These are phyloP conservation scores for Biscogniauxia mediterranea DNA, from an alignment of 2,329 filamentous ascomycete species.

Conservation along the genomic window DNA sequence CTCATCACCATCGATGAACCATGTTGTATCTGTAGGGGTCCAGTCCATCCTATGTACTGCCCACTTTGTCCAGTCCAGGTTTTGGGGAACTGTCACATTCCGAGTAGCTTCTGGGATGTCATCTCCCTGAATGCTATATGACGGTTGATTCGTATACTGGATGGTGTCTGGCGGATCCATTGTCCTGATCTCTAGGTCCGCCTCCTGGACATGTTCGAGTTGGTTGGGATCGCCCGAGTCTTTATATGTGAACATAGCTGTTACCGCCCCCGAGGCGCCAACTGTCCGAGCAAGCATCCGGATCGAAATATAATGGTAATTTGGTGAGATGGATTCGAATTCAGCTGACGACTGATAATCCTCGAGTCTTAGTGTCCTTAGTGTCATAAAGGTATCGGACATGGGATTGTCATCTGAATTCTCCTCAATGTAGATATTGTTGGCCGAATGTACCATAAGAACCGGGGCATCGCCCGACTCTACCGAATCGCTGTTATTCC, in stretches of 20 bases:
- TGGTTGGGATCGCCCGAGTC: slow-evolving; percentile 34
- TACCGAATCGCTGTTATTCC: slow-evolving; percentile 35
- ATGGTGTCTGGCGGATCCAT: slow-evolving; percentile 42
- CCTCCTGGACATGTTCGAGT: slow-evolving; percentile 45
- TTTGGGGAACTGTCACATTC: slow-evolving; percentile 45
- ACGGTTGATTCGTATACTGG: slow-evolving; percentile 62
- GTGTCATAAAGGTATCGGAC: slow-evolving; percentile 46
- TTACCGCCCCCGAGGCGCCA: slow-evolving; percentile 48
- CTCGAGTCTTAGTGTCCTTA: slow-evolving; percentile 45
- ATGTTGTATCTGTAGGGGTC: slow-evolving; percentile 51
- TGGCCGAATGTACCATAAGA: slow-evolving; percentile 39
- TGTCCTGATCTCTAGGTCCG: slow-evolving; percentile 54
- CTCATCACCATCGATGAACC: slow-evolving; percentile 53
- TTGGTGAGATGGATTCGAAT: slow-evolving; percentile 39
- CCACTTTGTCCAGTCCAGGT: slow-evolving; percentile 52
- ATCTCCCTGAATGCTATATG: slow-evolving; percentile 44
- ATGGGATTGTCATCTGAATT: slow-evolving; percentile 34
- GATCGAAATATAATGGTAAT: slow-evolving; percentile 42
- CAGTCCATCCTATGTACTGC: slow-evolving; percentile 60
- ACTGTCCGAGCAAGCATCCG: slow-evolving; percentile 52
- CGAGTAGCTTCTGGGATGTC: slow-evolving; percentile 46
- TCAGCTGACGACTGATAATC: slow-evolving; percentile 49
- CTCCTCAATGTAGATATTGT: slow-evolving; percentile 46
- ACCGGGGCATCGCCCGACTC: slow-evolving; percentile 32
- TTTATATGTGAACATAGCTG: slow-evolving; percentile 54